These are phyloP conservation scores for Tuber borchii DNA, from an alignment of 495 filamentous ascomycete species.

Conservation along the genomic window DNA sequence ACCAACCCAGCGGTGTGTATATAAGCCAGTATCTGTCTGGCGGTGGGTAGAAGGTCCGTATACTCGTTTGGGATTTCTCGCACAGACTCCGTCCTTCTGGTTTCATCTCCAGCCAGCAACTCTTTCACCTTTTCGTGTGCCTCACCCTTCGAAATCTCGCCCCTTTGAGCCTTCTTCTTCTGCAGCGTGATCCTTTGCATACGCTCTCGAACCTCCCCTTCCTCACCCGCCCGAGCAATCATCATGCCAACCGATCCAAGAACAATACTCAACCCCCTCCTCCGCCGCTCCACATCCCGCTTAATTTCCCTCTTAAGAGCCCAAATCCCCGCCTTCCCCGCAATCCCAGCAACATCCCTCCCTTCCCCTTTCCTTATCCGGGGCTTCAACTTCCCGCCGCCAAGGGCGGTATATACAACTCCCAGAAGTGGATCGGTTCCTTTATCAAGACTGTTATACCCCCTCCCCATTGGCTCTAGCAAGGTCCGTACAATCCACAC, in stretches of 20 bases:
- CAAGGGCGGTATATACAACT: slow-evolving; percentile 14
- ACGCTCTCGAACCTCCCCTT: background rate
- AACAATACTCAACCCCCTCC: slow-evolving; percentile 27
- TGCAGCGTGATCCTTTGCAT: background rate
- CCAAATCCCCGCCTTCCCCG: slow-evolving; percentile 30
- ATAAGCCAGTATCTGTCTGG: slow-evolving; percentile 33
- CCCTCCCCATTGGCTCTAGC: slow-evolving; percentile 16
- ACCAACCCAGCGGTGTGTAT: slow-evolving; percentile 28
- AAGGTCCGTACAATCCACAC: slow-evolving; percentile 28
- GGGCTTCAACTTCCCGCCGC: background rate
- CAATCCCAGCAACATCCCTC: slow-evolving; percentile 15
- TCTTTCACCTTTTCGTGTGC: slow-evolving; percentile 2
- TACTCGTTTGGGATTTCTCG: slow-evolving; percentile 10
- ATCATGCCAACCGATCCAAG: slow-evolving; percentile 22
- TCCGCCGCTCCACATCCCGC: slow-evolving; percentile 26
- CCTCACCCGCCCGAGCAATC: slow-evolving; percentile 22
- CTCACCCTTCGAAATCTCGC: background rate
- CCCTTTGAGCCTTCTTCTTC: background rate
- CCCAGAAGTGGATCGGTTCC: slow-evolving; percentile 6
- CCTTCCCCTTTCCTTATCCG: background rate
- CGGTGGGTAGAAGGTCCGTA: slow-evolving; percentile 29
- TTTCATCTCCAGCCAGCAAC: background rate
- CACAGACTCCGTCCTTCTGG: background rate
- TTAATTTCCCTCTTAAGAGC: slow-evolving; percentile 12
- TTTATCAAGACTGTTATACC: background rate